Conservation (phyloP, 2,329 filamentous ascomycete species). For the Neonectria neomacrospora region DNA sequence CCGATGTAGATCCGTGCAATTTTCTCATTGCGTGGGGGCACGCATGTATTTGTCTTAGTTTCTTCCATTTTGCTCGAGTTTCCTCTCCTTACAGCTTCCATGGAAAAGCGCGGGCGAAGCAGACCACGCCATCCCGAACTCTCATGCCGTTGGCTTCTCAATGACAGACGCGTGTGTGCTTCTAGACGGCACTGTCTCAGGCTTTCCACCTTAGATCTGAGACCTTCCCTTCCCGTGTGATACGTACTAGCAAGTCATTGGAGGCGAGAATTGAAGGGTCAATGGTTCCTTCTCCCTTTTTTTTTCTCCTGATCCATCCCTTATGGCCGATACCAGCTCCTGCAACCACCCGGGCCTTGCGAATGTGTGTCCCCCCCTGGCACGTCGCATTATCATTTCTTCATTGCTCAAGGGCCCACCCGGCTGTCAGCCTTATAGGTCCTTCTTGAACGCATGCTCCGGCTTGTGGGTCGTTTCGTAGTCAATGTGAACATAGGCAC, state of each 20-base stretch:
- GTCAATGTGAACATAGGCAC: slow-evolving; percentile 96
- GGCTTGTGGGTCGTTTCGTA: slow-evolving; percentile 97
- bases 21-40: background rate
- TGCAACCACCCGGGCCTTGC: background rate
- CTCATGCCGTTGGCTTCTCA: slow-evolving; percentile 16
- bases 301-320: slow-evolving; percentile 1
- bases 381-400: background rate
- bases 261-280: background rate
- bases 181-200: slow-evolving; percentile 25
- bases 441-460: slow-evolving; percentile 76
- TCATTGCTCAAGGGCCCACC: slow-evolving; percentile 20
- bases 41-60: slow-evolving; percentile 1
- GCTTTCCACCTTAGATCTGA: slow-evolving; percentile 14
- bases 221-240: slow-evolving; percentile 2
- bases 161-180: slow-evolving; percentile 10
- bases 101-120: background rate
- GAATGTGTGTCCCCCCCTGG: background rate
- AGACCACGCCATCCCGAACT: background rate
- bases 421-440: slow-evolving; percentile 54
- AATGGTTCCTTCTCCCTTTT: slow-evolving; percentile 3
- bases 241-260: background rate
- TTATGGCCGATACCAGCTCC: background rate
- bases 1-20: background rate
- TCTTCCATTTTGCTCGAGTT: background rate
- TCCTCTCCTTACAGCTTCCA: background rate